Evolutionary conservation across 805 yeast species (phyloP), one percentile per base, ranked within the genome.

Genomic region (Candida qinlingensis): DNA sequence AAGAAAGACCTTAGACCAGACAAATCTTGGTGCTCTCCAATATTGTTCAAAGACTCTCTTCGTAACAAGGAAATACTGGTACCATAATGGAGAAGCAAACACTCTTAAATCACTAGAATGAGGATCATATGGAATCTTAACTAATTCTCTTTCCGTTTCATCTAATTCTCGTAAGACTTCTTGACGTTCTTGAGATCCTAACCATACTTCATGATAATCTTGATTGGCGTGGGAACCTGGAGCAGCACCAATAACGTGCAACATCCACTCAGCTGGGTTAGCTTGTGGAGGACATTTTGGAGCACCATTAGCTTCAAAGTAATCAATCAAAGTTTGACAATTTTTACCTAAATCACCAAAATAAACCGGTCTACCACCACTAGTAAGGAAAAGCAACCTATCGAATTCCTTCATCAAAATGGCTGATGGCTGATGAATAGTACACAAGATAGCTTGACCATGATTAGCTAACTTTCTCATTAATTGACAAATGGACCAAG

Each of bases 251-350:
- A 85, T 85, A 54, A 83, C 86, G 55, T 85, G 86, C 67, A 89
- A 73, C 96, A 89, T 89, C 95, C 96, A 89, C 69, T 88, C 96
- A 11, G 91, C 92, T 35, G 92, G 94, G 55, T 86, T 86, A 6
- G 87, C 89, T 41, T 74, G 72, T 5, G 73, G 69, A 25, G 91
- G 90, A 68, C 91, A 85, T 48, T 71, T 69, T 31, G 73, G 75
- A 40, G 90, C 79, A 46, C 89, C 90, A 53, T 84, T 66, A 5
- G 65, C 61, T 63, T 85, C 89, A 58, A 85, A 84, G 61, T 85
- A 85, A 46, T 76, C 66, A 49, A 83, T 82, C 70, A 85, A 71
- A 5, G 78, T 72, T 38, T 64, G 61, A 56, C 80, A 81, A 56
- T 81, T 76, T 39, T 74, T 65, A 47, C 92, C 91, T 52, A 83